These are phyloP conservation scores for Lepiota subincarnata DNA, from an alignment of 768 basidiomycete genomes.

Conservation along the genomic window DNA sequence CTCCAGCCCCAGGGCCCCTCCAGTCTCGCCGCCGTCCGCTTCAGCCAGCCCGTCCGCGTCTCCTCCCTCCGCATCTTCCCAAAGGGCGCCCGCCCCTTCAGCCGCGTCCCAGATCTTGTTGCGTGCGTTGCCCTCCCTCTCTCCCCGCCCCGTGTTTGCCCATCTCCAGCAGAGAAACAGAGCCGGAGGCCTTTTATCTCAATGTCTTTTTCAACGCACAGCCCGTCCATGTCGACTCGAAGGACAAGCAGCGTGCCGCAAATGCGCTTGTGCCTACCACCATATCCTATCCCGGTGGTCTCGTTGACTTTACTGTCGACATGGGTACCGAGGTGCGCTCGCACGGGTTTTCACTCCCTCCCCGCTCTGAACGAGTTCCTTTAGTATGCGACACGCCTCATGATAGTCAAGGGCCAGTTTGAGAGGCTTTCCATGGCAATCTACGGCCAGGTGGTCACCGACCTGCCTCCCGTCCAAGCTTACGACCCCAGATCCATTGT, in stretches of 20 bases:
- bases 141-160: not conserved
- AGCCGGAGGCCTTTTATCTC: constrained; percentile 69
- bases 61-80: constrained; percentile 67
- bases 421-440: constrained; percentile 60
- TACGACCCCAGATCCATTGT: constrained; percentile 43
- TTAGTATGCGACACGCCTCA: constrained; percentile 70
- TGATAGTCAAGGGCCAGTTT: constrained; percentile 80
- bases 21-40: constrained; percentile 67
- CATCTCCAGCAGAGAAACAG: constrained; percentile 48
- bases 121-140: constrained; percentile 41
- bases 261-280: constrained; percentile 72
- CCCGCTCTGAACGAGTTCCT: not conserved
- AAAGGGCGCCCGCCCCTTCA: constrained; percentile 59
- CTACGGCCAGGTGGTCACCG: constrained; percentile 52
- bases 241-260: constrained; percentile 57
- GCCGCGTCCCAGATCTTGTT: constrained; percentile 52
- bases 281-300: constrained; percentile 68
- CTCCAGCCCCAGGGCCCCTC: constrained; percentile 55
- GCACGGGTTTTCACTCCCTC: not conserved
- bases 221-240: constrained; percentile 41
- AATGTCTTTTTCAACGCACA: constrained; percentile 76
- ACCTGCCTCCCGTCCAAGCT: constrained; percentile 30
- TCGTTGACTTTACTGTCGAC: constrained; percentile 61
- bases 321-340: constrained; percentile 63
- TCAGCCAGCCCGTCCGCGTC: constrained; percentile 63